Percentiles rank a stretch among this genome's conserved stretches.
These are phyloP conservation scores for Penicillium dipodomyicola DNA, from an alignment of 495 filamentous ascomycete genomes.

Conservation along the genomic window DNA sequence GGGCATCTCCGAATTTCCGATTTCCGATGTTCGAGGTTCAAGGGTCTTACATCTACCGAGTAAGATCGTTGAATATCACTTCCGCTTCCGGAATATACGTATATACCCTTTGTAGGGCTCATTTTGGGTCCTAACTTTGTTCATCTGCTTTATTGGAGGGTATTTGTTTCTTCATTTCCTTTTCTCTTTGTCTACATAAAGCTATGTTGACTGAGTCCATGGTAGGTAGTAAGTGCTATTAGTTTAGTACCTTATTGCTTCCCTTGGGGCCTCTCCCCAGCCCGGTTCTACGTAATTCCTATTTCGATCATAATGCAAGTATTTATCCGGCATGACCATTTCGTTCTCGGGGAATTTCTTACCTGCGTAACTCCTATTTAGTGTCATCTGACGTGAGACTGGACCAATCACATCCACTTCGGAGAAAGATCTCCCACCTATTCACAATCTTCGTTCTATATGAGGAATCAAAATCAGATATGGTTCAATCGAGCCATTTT, in stretches of 20 bases:
- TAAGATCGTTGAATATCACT: background rate
- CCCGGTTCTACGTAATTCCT: background rate
- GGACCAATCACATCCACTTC: background rate
- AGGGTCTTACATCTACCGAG: background rate
- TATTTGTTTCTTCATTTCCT: no score
- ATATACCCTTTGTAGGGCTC: background rate
- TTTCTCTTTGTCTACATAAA: no score
- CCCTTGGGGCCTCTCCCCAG: background rate
- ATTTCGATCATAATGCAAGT: background rate
- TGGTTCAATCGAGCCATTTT: background rate
- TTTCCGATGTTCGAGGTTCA: background rate
- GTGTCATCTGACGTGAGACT: background rate
- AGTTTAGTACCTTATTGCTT: background rate
- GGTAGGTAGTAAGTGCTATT: background rate
- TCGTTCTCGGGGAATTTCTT: background rate
- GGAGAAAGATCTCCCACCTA: background rate
- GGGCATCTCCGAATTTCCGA: constrained; percentile 14
- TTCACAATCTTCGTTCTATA: background rate
- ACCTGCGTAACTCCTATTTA: background rate
- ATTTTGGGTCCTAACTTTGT: background rate
- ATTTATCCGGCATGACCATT: background rate
- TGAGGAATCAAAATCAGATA: background rate
- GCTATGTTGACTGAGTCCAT: no score
- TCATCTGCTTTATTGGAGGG: no score
- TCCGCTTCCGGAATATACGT: background rate